These are phyloP conservation scores for Herpetomonas muscarum DNA, from an alignment of 208 protist species.

Conservation along the genomic window DNA sequence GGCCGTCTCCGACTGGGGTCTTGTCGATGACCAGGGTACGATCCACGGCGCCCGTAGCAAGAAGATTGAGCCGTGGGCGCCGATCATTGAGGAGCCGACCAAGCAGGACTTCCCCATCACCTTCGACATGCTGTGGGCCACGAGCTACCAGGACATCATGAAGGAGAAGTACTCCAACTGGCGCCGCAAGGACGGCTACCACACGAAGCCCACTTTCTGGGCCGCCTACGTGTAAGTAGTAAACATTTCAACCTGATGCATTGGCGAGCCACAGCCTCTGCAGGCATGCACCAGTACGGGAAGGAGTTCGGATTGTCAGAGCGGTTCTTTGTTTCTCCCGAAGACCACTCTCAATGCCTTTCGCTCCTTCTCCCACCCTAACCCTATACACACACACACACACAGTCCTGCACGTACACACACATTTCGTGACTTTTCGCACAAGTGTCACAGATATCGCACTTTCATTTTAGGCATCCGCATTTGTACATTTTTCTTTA, in stretches of 20 bases:
- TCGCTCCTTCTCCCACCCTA: too few relatives aligned
- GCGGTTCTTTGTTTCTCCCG: too few relatives aligned
- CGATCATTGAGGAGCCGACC: slow-evolving; percentile 85
- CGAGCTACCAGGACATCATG: slow-evolving; percentile 86
- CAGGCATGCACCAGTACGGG: too few relatives aligned
- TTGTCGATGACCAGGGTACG: slow-evolving; percentile 67
- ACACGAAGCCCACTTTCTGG: slow-evolving; percentile 82
- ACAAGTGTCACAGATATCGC: too few relatives aligned
- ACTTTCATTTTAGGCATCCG: too few relatives aligned
- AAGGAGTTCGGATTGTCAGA: too few relatives aligned
- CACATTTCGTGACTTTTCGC: too few relatives aligned
- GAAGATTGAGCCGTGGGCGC: slow-evolving; percentile 86
- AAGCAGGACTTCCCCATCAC: slow-evolving; percentile 85
- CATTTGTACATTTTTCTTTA: too few relatives aligned
- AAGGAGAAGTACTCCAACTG: slow-evolving; percentile 75
- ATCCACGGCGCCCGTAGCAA: slow-evolving; percentile 69
- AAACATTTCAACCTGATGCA: not conserved
- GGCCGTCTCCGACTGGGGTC: slow-evolving; percentile 73
- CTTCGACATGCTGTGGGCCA: slow-evolving; percentile 87
- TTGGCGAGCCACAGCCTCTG: too few relatives aligned
- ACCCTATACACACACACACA: too few relatives aligned
- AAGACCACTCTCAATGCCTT: too few relatives aligned
- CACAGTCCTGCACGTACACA: too few relatives aligned
- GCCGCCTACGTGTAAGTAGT: slow-evolving; percentile 65
- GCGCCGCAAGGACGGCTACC: slow-evolving; percentile 80